These are phyloP conservation scores for Podila epigama DNA, from an alignment of 192 early-diverging fungal species.

Conservation along the genomic window DNA sequence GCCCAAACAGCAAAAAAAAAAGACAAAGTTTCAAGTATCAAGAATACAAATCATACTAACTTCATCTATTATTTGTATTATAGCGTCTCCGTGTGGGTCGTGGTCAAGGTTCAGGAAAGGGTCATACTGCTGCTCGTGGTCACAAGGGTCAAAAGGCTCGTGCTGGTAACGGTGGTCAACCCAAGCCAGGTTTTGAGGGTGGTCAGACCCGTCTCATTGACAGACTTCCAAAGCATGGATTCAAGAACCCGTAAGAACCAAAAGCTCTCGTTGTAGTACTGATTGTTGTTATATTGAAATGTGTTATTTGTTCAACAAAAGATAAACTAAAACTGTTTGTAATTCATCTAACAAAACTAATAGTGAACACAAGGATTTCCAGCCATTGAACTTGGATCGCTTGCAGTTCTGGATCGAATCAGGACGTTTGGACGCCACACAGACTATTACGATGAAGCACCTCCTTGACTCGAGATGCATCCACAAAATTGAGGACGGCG, in stretches of 20 bases:
- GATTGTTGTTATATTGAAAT: background rate
- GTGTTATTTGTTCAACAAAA: background rate
- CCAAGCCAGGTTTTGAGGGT: slow-evolving; percentile 89
- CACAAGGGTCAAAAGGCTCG: slow-evolving; percentile 92
- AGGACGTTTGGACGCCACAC: slow-evolving; percentile 80
- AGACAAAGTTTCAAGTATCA: too few species aligned
- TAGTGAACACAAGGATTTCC: slow-evolving; percentile 68
- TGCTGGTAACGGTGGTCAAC: slow-evolving; percentile 71
- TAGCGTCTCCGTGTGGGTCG: slow-evolving; percentile 77
- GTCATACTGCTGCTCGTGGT: slow-evolving; percentile 90
- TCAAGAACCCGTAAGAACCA: slow-evolving; percentile 65
- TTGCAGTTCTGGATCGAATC: slow-evolving; percentile 92
- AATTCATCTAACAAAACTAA: background rate
- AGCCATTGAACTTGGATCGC: slow-evolving; percentile 83
- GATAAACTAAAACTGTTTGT: slow-evolving; percentile 3
- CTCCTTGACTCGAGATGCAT: slow-evolving; percentile 73
- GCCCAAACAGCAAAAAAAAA: too few species aligned
- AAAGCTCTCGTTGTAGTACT: background rate
- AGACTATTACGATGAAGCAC: slow-evolving; percentile 84
- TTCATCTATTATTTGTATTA: background rate
- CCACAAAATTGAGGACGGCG: slow-evolving; percentile 83
- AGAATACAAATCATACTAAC: too few species aligned
- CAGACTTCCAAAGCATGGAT: slow-evolving; percentile 88
- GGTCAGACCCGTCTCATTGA: slow-evolving; percentile 88
- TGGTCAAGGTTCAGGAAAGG: slow-evolving; percentile 87